These are phyloP conservation scores for Lipomyces japonicus DNA, from an alignment of 805 yeast genomes.

Conservation along the genomic window DNA sequence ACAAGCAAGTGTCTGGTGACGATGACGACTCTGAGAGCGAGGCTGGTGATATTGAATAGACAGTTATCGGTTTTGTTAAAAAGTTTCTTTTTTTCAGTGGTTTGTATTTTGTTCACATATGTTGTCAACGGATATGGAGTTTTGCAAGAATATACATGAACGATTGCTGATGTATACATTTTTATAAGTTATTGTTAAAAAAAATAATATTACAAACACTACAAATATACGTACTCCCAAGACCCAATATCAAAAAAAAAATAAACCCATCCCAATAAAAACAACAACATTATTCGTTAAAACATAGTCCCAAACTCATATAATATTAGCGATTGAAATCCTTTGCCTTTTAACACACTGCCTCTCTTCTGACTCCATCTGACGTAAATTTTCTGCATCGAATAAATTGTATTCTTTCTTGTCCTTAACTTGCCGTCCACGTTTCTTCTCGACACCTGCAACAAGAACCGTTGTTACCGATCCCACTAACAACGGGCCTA, in stretches of 20 bases:
- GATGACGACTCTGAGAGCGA: conserved; percentile 42
- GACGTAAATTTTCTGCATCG: not conserved
- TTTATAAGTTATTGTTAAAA: no score
- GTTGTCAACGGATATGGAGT: not conserved
- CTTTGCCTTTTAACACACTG: conserved; percentile 4
- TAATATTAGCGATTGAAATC: conserved; percentile 23
- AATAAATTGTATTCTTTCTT: not conserved
- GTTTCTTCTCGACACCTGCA: not conserved
- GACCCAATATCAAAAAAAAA: not conserved
- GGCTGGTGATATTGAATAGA: conserved; percentile 31
- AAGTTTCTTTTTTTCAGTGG: not conserved
- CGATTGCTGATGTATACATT: not conserved
- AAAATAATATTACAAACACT: not conserved
- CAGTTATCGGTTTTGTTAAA: not conserved
- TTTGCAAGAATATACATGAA: no score
- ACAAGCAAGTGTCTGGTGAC: conserved; percentile 77
- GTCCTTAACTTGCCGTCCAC: not conserved
- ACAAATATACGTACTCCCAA: not conserved
- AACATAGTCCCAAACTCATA: conserved; percentile 4
- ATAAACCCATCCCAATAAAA: not conserved
- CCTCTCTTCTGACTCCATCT: conserved; percentile 1
- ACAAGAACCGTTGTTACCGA: conserved; percentile 1
- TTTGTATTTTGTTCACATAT: not conserved
- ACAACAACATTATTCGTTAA: not conserved
- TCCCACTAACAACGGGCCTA: not conserved